Conservation (phyloP, 352 stramenopile species). For the Phytophthora pisi region DNA sequence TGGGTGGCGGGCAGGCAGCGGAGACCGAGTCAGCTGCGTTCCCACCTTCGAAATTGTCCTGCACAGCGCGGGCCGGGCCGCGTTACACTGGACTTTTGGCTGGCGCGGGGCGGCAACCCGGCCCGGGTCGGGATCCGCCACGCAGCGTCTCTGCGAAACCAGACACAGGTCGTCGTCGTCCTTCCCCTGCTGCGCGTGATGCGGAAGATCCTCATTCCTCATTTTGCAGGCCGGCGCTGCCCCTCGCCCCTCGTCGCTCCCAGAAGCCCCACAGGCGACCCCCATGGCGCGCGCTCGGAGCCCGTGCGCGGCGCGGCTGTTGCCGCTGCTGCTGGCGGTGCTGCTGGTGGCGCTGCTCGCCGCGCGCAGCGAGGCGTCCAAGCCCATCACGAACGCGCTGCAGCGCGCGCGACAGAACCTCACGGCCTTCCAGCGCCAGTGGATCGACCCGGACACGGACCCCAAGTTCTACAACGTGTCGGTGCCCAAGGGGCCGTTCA, state of each 20-base stretch:
- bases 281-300: constrained; percentile 19
- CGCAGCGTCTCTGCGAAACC: constrained; percentile 19
- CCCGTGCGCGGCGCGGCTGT: no score
- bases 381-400: constrained; percentile 32
- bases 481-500: constrained; percentile 52
- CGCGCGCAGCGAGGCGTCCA: constrained; percentile 20
- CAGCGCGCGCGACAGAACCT: constrained; percentile 44
- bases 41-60: constrained; percentile 38
- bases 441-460: constrained; percentile 86
- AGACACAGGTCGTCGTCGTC: constrained; percentile 2
- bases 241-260: neutral
- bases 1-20: constrained; percentile 4
- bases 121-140: constrained; percentile 17
- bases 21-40: constrained; percentile 15
- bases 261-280: constrained; percentile 14
- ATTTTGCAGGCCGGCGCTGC: constrained; percentile 37
- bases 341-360: constrained; percentile 22
- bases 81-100: constrained; percentile 12
- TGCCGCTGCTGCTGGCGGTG: constrained; percentile 23
- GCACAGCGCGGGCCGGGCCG: neutral
- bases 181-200: constrained; percentile 6
- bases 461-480: constrained; percentile 46
- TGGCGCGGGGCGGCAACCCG: neutral
- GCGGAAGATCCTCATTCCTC: constrained; percentile 52
- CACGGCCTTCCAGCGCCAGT: constrained; percentile 47